Evolutionary conservation across 169 alveolate species (phyloP).

Genomic region (Perkinsus chesapeaki): DNA sequence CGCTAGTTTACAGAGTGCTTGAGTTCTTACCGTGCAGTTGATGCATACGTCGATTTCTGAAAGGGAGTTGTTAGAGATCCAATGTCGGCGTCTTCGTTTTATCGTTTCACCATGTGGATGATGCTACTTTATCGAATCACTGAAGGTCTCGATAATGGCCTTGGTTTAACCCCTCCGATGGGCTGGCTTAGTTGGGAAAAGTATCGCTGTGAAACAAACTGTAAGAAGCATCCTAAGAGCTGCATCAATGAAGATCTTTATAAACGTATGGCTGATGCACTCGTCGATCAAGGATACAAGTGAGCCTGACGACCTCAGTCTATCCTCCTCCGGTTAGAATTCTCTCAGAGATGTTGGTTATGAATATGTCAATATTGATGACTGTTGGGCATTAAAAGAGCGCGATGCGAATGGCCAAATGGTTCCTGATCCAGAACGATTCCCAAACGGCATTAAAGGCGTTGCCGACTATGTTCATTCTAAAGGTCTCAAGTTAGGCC

Average conservation of each 20-base stretch:
- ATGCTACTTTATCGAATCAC: no score
- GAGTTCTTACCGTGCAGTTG: no score
- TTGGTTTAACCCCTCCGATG: background rate
- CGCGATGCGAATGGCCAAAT: constrained; percentile 45
- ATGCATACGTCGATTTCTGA: no score
- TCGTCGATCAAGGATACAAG: constrained; percentile 34
- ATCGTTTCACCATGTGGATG: no score
- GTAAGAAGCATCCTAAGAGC: constrained; percentile 20
- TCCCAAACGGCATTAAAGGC: constrained; percentile 59
- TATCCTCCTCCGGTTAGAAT: background rate
- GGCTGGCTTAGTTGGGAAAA: constrained; percentile 22
- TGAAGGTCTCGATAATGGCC: background rate
- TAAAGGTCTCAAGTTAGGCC: constrained; percentile 48
- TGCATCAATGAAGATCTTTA: constrained; percentile 44
- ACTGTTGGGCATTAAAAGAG: constrained; percentile 51
- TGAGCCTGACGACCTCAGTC: background rate
- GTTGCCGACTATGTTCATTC: constrained; percentile 48
- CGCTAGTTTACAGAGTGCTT: no score
- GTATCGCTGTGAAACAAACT: constrained; percentile 17
- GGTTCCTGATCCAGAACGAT: constrained; percentile 38
- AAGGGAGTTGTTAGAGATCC: no score
- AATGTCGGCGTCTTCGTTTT: no score
- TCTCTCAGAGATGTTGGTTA: constrained; percentile 49
- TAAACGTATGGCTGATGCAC: constrained; percentile 36
- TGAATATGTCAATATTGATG: constrained; percentile 62